Conservation (phyloP, 1,284 basidiomycete species). For the Ganoderma lingzhi region DNA sequence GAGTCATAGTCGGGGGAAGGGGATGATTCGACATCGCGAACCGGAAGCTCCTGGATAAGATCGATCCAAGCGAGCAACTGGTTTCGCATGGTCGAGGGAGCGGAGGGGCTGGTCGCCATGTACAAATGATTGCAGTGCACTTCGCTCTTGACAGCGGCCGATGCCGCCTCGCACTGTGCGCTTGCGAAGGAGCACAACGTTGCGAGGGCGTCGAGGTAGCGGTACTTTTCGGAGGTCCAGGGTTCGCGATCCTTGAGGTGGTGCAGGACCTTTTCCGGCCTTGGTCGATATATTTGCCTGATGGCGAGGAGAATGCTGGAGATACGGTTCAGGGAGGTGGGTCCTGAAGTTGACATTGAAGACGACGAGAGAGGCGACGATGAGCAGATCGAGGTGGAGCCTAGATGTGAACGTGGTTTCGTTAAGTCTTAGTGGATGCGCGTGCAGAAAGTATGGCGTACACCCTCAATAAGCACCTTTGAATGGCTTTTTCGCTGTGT, state of each 20-base stretch:
- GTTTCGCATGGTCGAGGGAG: background rate
- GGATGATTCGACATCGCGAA: no score
- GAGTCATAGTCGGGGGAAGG: no score
- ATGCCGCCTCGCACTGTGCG: background rate
- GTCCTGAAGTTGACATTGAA: background rate
- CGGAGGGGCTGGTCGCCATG: background rate
- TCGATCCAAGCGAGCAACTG: background rate
- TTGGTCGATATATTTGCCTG: background rate
- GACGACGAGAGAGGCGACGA: background rate
- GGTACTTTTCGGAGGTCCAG: background rate
- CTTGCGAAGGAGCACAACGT: background rate
- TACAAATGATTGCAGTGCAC: background rate
- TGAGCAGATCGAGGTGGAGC: no score
- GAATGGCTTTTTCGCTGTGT: no score
- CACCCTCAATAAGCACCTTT: no score
- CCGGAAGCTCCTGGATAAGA: background rate
- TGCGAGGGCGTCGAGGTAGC: background rate
- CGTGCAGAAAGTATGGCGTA: no score
- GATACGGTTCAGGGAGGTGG: background rate
- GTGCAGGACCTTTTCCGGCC: background rate
- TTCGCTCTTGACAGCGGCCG: background rate
- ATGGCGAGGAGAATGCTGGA: background rate
- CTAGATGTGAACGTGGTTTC: no score
- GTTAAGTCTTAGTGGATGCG: no score
- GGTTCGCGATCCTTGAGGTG: background rate